phyloP scores from a whole-genome alignment of 2,329 filamentous ascomycete species.

The Diplodia seriata region DNA sequence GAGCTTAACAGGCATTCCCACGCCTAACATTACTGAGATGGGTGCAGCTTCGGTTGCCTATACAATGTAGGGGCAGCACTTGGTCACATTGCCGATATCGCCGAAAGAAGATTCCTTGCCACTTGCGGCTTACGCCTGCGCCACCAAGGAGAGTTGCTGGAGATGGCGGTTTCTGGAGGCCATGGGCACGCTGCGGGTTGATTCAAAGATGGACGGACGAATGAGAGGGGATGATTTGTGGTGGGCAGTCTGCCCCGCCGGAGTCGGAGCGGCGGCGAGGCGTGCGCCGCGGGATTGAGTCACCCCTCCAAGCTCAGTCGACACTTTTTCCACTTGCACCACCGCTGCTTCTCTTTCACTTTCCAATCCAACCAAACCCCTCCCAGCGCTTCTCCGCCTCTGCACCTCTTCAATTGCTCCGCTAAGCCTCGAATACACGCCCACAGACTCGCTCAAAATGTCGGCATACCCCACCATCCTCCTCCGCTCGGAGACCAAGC shows the following conservation, averaged over 20 bases:
- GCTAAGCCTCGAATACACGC: not conserved
- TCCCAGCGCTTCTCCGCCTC: not conserved
- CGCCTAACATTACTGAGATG: not conserved
- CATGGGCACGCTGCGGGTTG: not conserved
- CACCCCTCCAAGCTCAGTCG: slow-evolving; percentile 28
- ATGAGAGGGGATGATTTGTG: slow-evolving; percentile 2
- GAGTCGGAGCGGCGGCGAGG: slow-evolving; percentile 8
- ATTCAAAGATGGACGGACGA: not conserved
- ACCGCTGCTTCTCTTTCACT: not conserved
- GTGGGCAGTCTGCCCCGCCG: slow-evolving; percentile 16
- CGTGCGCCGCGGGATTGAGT: slow-evolving; percentile 21
- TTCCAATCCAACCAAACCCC: not conserved
- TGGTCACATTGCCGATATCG: not conserved
- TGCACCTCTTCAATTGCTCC: not conserved
- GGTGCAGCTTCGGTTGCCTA: not conserved
- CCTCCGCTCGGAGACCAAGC: slow-evolving; percentile 52
- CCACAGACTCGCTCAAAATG: slow-evolving; percentile 23
- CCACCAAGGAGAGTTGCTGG: not conserved
- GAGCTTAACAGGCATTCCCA: not conserved
- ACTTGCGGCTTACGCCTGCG: not conserved
- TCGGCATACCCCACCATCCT: slow-evolving; percentile 48
- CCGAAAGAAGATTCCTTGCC: not conserved
- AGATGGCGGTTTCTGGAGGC: not conserved
- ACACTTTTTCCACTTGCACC: slow-evolving; percentile 16
- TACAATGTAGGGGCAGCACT: not conserved